Percentiles rank a stretch among this genome's conserved stretches.
Evolutionary conservation across 2,329 filamentous ascomycete species (phyloP).

Genomic region (Pseudocercospora crystallina): DNA sequence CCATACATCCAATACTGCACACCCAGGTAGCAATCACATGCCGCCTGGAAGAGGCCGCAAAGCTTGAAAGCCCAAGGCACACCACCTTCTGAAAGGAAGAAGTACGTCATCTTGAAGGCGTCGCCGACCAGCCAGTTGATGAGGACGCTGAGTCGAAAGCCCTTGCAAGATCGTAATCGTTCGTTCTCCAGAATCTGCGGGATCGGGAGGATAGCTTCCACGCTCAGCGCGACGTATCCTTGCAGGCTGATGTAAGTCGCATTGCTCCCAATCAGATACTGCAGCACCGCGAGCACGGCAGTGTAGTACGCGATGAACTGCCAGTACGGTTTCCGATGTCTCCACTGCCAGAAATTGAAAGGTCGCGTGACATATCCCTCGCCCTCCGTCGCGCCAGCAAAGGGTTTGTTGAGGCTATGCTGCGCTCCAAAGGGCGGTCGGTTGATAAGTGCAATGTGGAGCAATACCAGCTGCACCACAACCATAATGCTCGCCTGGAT

Average conservation of each 20-base stretch:
- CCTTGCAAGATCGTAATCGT: slow-evolving; percentile 68
- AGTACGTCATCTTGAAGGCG: slow-evolving; percentile 74
- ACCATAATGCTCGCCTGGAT: slow-evolving; percentile 63
- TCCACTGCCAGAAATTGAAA: slow-evolving; percentile 83
- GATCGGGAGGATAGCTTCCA: slow-evolving; percentile 79
- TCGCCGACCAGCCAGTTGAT: slow-evolving; percentile 78
- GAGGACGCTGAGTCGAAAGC: slow-evolving; percentile 74
- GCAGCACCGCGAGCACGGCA: slow-evolving; percentile 59
- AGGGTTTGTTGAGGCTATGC: slow-evolving; percentile 53
- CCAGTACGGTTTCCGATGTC: slow-evolving; percentile 75
- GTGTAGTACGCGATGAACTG: slow-evolving; percentile 70
- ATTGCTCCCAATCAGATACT: slow-evolving; percentile 64
- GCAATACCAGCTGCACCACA: slow-evolving; percentile 55
- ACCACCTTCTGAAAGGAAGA: slow-evolving; percentile 72
- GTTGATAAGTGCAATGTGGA: slow-evolving; percentile 62
- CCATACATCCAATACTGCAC: slow-evolving; percentile 73
- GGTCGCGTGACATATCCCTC: slow-evolving; percentile 55
- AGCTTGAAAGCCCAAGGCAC: slow-evolving; percentile 78
- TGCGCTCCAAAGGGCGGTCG: slow-evolving; percentile 45
- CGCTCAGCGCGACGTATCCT: slow-evolving; percentile 72
- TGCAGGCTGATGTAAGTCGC: slow-evolving; percentile 64
- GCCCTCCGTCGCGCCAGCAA: slow-evolving; percentile 53
- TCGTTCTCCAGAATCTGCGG: slow-evolving; percentile 75
- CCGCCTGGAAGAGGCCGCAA: slow-evolving; percentile 77
- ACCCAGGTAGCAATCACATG: slow-evolving; percentile 72